Evolutionary conservation across 768 basidiomycete species (phyloP), one percentile per base, ranked within the genome.

Genomic region (Mycena latifolia): DNA sequence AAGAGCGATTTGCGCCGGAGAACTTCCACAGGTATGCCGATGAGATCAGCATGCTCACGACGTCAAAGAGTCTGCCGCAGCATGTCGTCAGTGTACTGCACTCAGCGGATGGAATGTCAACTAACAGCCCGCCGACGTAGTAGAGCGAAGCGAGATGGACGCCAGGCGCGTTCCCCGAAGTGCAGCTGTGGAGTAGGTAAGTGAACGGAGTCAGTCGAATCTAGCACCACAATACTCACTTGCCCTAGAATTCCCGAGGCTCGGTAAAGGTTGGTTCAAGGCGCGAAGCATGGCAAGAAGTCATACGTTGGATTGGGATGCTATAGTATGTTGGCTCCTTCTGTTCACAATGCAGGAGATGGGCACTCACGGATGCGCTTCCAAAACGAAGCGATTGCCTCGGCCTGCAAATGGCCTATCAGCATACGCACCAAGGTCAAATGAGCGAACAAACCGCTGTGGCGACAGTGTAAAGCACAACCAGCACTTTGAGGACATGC

Each of bases 301-400:
- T n/a, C 29, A 31, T n/a, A 52, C 50, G 29, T 52, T 33, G n/a
- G n/a, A n/a, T n/a, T n/a, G n/a, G n/a, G n/a, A n/a, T n/a, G n/a
- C n/a, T n/a, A n/a, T n/a, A n/a, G n/a, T n/a, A n/a, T n/a, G n/a
- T n/a, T n/a, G n/a, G n/a, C n/a, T n/a, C n/a, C n/a, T n/a, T n/a
- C n/a, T n/a, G n/a, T n/a, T n/a, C n/a, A n/a, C n/a, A n/a, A n/a
- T n/a, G n/a, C n/a, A n/a, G n/a, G n/a, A n/a, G n/a, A n/a, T n/a
- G n/a, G n/a, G n/a, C 28, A 58, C 66, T 63, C 45, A 67, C 66
- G 55, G 57, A 61, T 17, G 2, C 61, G 55, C 20, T 62, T 43
- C 31, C 41, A 65, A 35, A 65, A 65, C 15, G 50, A 53, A 22
- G 56, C 47, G 1, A 54, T 33, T 17, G 47, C 45, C 31, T 65